Evolutionary conservation across 768 basidiomycete species (phyloP), one percentile per base, ranked within the genome.

Genomic region (Lyophyllum shimeji): DNA sequence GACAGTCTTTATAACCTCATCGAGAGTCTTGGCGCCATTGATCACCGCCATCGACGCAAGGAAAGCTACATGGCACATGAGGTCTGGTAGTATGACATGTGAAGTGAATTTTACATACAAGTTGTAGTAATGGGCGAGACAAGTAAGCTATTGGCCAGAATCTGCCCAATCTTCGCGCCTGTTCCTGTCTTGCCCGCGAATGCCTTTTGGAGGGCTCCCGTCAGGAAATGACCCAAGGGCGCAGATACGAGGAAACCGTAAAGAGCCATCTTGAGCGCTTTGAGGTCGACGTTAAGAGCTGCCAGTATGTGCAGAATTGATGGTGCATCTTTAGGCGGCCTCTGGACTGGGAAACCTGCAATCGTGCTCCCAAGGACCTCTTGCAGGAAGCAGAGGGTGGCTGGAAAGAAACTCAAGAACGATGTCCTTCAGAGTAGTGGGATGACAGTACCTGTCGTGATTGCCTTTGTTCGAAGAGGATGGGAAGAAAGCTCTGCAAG

Each of bases 241-340:
- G 92, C 93, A 12, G 91, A 91, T 39, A 95, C 80, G 61, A 89
- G 77, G 73, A 89, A 84, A 57, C 93, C 93, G 66, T 93, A 94
- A 20, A 87, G 48, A 0, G 84, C 89, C 87, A 95, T 92, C 71
- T 95, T 93, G 63, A 89, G 53, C 7, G 93, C 90, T 63, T 85
- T 88, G 57, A 74, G 55, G 66, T 91, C 78, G 50, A 93, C 69
- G 67, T 89, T 85, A 5, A 74, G 74, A 46, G 70, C 74, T 4
- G 82, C 83, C 46, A 89, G 79, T 17, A 74, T 65, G 60, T 81
- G 84, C 50, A 77, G 63, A 58, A 84, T 64, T 21, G 75, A 58
- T 2, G 87, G 77, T 1, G 84, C 81, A 74, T 84, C 73, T 58
- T 83, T 84, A 31, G 79, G 59, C 7, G 81, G 74, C 37, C 69